Percentiles rank a stretch among this genome's conserved stretches.
Conservation (phyloP, 2,329 filamentous ascomycete genomes). For the Lachnellula cervina region DNA sequence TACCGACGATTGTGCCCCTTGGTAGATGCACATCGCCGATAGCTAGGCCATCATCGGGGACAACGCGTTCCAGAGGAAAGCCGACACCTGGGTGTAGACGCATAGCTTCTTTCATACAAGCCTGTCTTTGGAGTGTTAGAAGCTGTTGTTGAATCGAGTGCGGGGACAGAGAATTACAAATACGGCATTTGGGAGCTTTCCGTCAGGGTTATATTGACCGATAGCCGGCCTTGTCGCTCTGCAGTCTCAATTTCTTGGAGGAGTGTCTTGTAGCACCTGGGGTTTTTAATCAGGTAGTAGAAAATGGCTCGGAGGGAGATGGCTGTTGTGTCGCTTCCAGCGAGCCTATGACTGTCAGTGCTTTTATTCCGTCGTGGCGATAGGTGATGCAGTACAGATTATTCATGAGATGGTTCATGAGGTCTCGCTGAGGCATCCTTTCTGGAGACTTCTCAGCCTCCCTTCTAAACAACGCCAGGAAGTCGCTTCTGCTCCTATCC, state of each 20-base stretch:
- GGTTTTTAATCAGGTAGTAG: conserved; percentile 39
- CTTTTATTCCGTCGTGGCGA: no score
- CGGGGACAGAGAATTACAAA: conserved; percentile 30
- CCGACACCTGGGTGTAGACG: conserved; percentile 46
- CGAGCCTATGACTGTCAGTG: conserved; percentile 27
- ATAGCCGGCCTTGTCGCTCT: conserved; percentile 12
- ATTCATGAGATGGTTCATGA: neutral
- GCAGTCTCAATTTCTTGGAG: conserved; percentile 32
- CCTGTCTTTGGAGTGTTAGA: conserved; percentile 25
- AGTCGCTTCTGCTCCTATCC: neutral
- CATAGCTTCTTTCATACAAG: conserved; percentile 48
- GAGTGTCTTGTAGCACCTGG: conserved; percentile 20
- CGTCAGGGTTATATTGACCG: conserved; percentile 34
- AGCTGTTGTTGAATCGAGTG: neutral
- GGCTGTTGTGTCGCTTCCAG: conserved; percentile 43
- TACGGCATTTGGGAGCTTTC: conserved; percentile 40
- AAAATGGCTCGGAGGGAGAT: conserved; percentile 43
- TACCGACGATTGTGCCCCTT: conserved; percentile 31
- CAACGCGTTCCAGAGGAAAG: conserved; percentile 44
- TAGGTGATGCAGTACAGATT: neutral
- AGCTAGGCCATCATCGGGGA: conserved; percentile 40
- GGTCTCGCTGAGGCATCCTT: neutral
- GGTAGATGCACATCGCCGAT: conserved; percentile 40
- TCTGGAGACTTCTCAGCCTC: neutral
- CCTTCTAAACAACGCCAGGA: neutral